Conservation (phyloP, 139 green algal species). For the Ulvella scutata region DNA sequence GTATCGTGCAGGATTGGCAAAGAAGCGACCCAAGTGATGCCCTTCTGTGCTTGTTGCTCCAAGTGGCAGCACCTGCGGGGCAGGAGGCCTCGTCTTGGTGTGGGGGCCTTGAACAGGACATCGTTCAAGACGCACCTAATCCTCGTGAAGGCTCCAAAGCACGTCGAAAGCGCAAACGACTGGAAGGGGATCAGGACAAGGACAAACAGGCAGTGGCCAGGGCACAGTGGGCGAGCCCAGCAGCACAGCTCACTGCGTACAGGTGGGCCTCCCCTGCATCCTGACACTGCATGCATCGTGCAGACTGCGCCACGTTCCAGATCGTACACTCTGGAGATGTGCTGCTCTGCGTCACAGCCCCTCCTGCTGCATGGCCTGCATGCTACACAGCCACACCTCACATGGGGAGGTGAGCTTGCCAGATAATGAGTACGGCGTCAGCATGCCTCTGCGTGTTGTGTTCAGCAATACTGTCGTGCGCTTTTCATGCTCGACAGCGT, state of each 20-base stretch:
- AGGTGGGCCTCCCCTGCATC: too few relatives aligned
- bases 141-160: conserved; percentile 27
- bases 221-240: background rate
- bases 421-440: too few relatives aligned
- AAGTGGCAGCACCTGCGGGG: background rate
- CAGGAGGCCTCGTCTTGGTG: background rate
- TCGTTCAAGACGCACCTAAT: conserved; percentile 16
- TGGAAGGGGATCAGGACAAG: conserved; percentile 11
- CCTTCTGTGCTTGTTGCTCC: too few relatives aligned
- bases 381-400: too few relatives aligned
- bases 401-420: too few relatives aligned
- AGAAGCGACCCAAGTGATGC: too few relatives aligned
- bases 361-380: conserved; percentile 13
- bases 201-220: background rate
- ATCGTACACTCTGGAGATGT: background rate
- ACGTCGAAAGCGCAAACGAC: conserved; percentile 37
- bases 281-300: too few relatives aligned
- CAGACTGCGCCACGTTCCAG: background rate
- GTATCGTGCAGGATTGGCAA: background rate
- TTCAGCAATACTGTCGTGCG: too few relatives aligned
- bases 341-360: conserved; percentile 30
- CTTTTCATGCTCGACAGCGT: too few relatives aligned
- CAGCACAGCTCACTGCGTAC: conserved; percentile 4
- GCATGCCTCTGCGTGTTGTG: too few relatives aligned
- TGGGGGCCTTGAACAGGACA: conserved; percentile 15